Percentiles rank a stretch among this genome's conserved stretches.
These are phyloP conservation scores for Bipolaris gigantea DNA, from an alignment of 2,329 filamentous ascomycete genomes.

Conservation along the genomic window DNA sequence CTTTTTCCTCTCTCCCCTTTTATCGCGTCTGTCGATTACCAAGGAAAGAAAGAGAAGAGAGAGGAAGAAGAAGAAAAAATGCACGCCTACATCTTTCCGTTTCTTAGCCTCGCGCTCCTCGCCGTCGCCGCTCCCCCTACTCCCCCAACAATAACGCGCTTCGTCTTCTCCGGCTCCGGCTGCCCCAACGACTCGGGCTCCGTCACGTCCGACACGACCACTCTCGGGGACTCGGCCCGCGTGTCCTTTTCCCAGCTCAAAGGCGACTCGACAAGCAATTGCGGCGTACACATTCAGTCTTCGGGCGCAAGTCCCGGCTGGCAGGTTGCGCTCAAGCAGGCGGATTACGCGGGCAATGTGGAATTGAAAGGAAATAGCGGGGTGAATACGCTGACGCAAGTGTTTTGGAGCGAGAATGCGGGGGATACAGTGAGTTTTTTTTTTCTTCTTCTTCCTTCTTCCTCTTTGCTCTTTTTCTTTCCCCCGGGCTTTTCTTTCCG, in stretches of 20 bases:
- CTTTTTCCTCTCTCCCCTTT: not conserved
- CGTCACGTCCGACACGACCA: slow-evolving; percentile 17
- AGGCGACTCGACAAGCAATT: slow-evolving; percentile 32
- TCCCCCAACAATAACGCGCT: slow-evolving; percentile 28
- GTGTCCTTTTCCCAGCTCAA: slow-evolving; percentile 31
- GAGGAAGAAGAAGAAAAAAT: not conserved
- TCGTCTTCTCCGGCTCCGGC: slow-evolving; percentile 32
- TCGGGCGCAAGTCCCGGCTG: slow-evolving; percentile 29
- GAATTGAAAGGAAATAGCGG: slow-evolving; percentile 26
- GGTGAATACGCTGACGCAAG: slow-evolving; percentile 29
- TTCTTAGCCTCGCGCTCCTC: slow-evolving; percentile 12
- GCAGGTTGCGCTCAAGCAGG: slow-evolving; percentile 35
- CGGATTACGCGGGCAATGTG: slow-evolving; percentile 30
- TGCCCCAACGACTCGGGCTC: slow-evolving; percentile 34
- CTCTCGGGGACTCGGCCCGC: slow-evolving; percentile 27
- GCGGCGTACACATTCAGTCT: slow-evolving; percentile 35
- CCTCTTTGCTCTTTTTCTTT: not conserved
- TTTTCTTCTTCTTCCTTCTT: not conserved
- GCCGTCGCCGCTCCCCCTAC: slow-evolving; percentile 24
- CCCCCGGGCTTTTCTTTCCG: no score
- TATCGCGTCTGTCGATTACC: not conserved
- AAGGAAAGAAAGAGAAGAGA: not conserved
- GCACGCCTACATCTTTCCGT: slow-evolving; percentile 19
- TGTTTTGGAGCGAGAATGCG: slow-evolving; percentile 38
- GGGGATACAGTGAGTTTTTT: slow-evolving; percentile 29